These are phyloP conservation scores for Rhododendron williamsianum DNA, from an alignment of 148 eudicot species.

Conservation along the genomic window DNA sequence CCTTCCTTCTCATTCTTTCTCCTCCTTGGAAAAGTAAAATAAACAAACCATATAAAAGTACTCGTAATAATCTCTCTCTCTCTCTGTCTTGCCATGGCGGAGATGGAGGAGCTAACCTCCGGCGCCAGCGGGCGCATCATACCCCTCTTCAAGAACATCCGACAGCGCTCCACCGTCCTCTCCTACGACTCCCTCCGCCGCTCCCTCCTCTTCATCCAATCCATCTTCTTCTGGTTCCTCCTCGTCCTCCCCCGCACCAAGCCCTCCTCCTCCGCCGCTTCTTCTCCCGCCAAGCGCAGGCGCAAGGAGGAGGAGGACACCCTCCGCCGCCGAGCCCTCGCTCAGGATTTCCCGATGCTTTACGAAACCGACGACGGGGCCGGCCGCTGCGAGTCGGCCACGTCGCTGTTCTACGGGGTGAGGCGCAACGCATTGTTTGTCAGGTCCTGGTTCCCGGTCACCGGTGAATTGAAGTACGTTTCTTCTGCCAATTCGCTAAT, in stretches of 20 bases:
- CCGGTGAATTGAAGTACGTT: constrained; percentile 45
- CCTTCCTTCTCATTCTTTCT: neutral
- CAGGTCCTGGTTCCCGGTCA: constrained; percentile 66
- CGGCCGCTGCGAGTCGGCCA: constrained; percentile 28
- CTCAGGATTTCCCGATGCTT: constrained; percentile 52
- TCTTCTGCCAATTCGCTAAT: neutral
- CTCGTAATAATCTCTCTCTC: neutral
- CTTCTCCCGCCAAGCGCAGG: constrained; percentile 29
- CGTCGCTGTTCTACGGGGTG: constrained; percentile 47
- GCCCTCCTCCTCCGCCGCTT: constrained; percentile 21
- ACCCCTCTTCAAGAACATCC: constrained; percentile 49
- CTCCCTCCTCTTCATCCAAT: constrained; percentile 46
- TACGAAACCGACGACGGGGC: constrained; percentile 12
- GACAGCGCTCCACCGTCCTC: constrained; percentile 30
- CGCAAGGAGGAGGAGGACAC: constrained; percentile 74
- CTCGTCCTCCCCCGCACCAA: constrained; percentile 42
- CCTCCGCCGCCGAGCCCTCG: constrained; percentile 62
- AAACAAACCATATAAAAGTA: neutral
- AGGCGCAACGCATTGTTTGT: constrained; percentile 62
- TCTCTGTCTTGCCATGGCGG: constrained; percentile 28
- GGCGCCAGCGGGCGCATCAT: constrained; percentile 91
- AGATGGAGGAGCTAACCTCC: constrained; percentile 81
- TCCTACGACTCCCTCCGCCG: constrained; percentile 47
- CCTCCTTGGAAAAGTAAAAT: neutral
- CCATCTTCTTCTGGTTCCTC: constrained; percentile 67